These are phyloP conservation scores for Sarcodon aspratus DNA, from an alignment of 768 basidiomycete species.

Conservation along the genomic window DNA sequence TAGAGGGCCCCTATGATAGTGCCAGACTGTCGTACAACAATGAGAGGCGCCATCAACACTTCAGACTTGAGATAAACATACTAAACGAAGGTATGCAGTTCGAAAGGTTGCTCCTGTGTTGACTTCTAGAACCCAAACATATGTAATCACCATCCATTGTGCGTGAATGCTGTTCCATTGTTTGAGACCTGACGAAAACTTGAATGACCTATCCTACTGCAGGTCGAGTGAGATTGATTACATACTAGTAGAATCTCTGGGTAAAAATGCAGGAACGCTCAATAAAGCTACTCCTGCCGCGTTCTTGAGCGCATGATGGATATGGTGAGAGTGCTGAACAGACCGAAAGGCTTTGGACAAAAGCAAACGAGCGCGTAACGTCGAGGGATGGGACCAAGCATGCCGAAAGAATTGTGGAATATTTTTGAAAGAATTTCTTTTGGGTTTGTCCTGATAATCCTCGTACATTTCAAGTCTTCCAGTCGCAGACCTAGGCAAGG, in stretches of 20 bases:
- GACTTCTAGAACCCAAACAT: conserved; percentile 34
- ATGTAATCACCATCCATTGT: conserved; percentile 38
- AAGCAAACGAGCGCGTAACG: conserved; percentile 18
- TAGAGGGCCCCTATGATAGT: conserved; percentile 20
- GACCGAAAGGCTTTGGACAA: conserved; percentile 20
- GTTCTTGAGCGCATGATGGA: conserved; percentile 35
- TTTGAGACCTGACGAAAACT: conserved; percentile 14
- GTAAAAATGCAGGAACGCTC: conserved; percentile 31
- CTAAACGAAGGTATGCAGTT: conserved; percentile 32
- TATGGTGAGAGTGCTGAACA: conserved; percentile 27
- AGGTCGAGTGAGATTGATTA: background rate
- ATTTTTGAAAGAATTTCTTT: too few relatives aligned
- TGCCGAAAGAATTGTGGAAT: too few relatives aligned
- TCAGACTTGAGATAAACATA: conserved; percentile 9
- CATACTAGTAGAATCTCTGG: conserved; percentile 22
- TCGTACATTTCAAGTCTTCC: too few relatives aligned
- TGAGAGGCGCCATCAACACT: background rate
- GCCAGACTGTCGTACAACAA: conserved; percentile 12
- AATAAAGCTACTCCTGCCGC: conserved; percentile 30
- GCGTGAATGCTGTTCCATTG: conserved; percentile 29
- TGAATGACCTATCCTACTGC: background rate
- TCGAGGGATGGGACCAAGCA: conserved; percentile 9
- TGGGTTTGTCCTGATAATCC: too few relatives aligned
- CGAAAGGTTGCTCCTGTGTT: conserved; percentile 43
- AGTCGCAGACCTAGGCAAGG: too few relatives aligned